Conservation (phyloP, 495 filamentous ascomycete species). For the Beverwykella pulmonaria region DNA sequence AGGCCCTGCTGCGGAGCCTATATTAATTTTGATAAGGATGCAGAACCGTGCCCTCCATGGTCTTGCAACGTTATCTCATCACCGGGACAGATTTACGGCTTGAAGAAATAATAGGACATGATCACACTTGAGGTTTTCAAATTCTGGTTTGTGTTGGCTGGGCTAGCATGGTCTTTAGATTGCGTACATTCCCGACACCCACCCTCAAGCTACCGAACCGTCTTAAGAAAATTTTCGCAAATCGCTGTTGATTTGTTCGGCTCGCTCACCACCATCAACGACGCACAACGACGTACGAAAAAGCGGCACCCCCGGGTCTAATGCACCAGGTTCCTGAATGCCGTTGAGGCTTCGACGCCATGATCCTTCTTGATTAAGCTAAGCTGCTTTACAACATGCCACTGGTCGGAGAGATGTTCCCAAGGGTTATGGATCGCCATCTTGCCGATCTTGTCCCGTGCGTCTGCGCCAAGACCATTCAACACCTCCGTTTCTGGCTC, state of each 20-base stretch:
- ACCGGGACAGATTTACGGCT: background rate
- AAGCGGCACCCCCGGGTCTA: background rate
- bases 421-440: background rate
- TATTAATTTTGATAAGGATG: background rate
- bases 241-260: conserved; percentile 11
- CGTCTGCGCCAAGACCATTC: conserved; percentile 7
- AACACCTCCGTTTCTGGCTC: background rate
- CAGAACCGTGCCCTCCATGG: background rate
- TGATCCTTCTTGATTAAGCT: conserved; percentile 17
- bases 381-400: conserved; percentile 6
- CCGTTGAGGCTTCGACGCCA: conserved; percentile 22
- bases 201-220: background rate
- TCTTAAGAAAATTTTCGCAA: conserved; percentile 9
- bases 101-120: background rate
- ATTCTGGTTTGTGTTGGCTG: conserved; percentile 9
- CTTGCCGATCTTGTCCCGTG: conserved; percentile 21
- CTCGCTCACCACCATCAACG: background rate
- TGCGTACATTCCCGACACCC: conserved; percentile 9
- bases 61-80: background rate
- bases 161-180: conserved; percentile 18
- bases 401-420: conserved; percentile 27
- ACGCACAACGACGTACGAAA: background rate
- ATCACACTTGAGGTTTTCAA: background rate
- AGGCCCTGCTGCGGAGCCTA: background rate
- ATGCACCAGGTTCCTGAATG: background rate